A percentile compares a stretch with the other conserved stretches of the same genome.
Conservation (phyloP, 129 eudicot species). For the Chrysanthemum seticuspe region DNA sequence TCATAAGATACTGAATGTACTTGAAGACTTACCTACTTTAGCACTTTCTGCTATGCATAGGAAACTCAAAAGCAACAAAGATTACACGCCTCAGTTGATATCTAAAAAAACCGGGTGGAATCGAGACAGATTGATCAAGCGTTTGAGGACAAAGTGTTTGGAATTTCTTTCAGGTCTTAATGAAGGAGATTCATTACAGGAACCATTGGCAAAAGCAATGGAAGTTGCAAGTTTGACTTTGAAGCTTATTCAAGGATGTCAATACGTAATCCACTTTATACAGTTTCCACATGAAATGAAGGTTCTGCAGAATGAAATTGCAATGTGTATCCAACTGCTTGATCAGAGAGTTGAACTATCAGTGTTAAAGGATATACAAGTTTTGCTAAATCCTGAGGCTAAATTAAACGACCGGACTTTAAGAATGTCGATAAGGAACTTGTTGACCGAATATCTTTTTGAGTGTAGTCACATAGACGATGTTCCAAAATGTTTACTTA, state of each 20-base stretch:
- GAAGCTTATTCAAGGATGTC: conserved; percentile 42
- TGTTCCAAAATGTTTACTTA: conserved; percentile 44
- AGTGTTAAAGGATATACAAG: conserved; percentile 40
- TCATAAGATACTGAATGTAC: conserved; percentile 44
- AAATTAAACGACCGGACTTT: conserved; percentile 32
- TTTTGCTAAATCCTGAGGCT: conserved; percentile 42
- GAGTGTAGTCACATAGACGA: conserved; percentile 78
- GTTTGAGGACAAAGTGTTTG: conserved; percentile 38
- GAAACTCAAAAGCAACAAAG: conserved; percentile 48
- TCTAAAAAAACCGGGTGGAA: conserved; percentile 31
- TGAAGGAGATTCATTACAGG: conserved; percentile 43
- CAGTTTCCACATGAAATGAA: conserved; percentile 43
- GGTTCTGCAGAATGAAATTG: conserved; percentile 53
- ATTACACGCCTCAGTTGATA: conserved; percentile 43
- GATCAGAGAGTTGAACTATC: conserved; percentile 34
- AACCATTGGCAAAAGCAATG: conserved; percentile 55
- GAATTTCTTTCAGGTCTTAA: conserved; percentile 38
- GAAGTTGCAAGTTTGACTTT: conserved; percentile 53
- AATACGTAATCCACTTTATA: conserved; percentile 31
- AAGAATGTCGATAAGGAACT: conserved; percentile 36
- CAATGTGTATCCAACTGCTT: conserved; percentile 49
- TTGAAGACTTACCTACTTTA: conserved; percentile 47
- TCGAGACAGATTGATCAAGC: conserved; percentile 25
- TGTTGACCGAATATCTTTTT: conserved; percentile 66
- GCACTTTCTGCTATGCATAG: conserved; percentile 59